phyloP scores from a whole-genome alignment of 345 rosid species.

The Melaleuca alternifolia region DNA sequence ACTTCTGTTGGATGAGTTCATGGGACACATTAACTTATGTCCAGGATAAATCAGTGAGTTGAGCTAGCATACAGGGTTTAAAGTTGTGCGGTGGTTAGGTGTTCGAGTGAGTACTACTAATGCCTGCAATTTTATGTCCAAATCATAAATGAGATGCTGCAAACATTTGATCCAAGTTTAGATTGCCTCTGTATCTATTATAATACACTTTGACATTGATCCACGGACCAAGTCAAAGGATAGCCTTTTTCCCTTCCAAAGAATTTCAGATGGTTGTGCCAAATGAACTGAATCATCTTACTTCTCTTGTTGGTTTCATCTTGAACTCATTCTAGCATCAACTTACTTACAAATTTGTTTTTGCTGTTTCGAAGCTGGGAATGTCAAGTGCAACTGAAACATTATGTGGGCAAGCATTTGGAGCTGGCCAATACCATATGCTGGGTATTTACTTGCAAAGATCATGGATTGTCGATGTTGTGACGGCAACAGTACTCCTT shows the following conservation, averaged over 20 bases:
- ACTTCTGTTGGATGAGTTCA: background rate
- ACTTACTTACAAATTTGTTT: background rate
- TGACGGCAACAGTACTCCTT: background rate
- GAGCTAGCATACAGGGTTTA: background rate
- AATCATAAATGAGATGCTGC: background rate
- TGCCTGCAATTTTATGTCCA: background rate
- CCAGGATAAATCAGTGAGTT: background rate
- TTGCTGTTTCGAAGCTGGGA: conserved; percentile 11
- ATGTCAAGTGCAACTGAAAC: conserved; percentile 38
- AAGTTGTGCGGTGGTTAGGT: background rate
- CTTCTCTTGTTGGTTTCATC: background rate
- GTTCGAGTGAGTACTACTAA: background rate
- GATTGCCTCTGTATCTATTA: background rate
- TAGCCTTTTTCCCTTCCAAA: background rate
- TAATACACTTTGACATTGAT: background rate
- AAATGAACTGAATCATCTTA: background rate
- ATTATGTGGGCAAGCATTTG: conserved; percentile 31
- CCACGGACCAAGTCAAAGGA: background rate
- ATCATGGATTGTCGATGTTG: conserved; percentile 3
- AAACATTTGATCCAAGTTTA: background rate
- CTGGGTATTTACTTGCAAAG: conserved; percentile 29
- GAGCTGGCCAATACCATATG: conserved; percentile 24
- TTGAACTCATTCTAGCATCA: background rate
- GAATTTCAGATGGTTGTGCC: background rate
- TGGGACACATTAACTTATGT: background rate